A percentile compares a stretch with the other conserved stretches of the same genome.
Conservation (phyloP, 179 eudicot species). For the Drosera spatulata region DNA sequence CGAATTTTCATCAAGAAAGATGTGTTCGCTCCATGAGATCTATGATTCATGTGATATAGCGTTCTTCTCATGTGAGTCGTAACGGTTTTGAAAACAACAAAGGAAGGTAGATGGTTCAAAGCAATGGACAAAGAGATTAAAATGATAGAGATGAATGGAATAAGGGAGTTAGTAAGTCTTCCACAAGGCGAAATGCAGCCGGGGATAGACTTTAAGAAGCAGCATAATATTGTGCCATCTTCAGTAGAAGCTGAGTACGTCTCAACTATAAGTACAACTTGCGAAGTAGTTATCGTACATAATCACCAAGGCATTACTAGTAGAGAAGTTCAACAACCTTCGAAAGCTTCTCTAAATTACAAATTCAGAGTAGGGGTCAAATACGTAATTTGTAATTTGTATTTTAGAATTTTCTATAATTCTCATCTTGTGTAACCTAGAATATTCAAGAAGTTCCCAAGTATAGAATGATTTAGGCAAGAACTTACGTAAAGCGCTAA, state of each 20-base stretch:
- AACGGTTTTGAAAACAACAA: too few species aligned
- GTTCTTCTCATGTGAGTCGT: slow-evolving; percentile 4
- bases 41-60: slow-evolving; percentile 11
- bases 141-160: slow-evolving; percentile 12
- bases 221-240: neutral
- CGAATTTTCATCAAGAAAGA: neutral
- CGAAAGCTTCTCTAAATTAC: neutral
- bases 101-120: too few species aligned
- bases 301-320: neutral
- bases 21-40: slow-evolving; percentile 4
- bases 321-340: neutral
- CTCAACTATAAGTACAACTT: too few species aligned
- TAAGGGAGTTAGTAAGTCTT: slow-evolving; percentile 5
- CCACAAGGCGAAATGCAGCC: slow-evolving; percentile 7
- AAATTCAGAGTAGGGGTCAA: neutral
- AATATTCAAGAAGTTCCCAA: too few species aligned
- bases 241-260: too few species aligned
- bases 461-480: too few species aligned
- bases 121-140: slow-evolving; percentile 11
- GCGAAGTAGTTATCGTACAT: neutral
- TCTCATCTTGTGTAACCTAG: too few species aligned
- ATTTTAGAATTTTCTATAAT: too few species aligned
- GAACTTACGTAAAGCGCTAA: too few species aligned
- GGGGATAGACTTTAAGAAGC: slow-evolving; percentile 8
- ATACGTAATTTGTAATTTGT: too few species aligned